Evolutionary conservation across 2,329 filamentous ascomycete genomes (phyloP).

Genomic region (Alternaria brassicae): DNA sequence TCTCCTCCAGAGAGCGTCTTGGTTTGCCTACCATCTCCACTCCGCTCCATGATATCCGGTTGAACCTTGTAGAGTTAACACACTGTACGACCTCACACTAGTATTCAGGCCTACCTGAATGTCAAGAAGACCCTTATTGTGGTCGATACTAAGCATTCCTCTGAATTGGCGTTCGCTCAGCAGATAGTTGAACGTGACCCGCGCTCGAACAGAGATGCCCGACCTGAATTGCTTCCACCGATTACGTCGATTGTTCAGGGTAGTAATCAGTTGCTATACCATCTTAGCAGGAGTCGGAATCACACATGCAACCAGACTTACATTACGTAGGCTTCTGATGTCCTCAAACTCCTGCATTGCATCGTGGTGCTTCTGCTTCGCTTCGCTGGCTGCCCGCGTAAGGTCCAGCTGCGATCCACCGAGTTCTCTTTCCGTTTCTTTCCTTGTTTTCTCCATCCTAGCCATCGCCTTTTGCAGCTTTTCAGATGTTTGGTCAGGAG

Average conservation of each 20-base stretch:
- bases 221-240: conserved; percentile 85
- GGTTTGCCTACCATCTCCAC: conserved; percentile 76
- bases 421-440: conserved; percentile 38
- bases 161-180: conserved; percentile 89
- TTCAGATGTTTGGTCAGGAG: conserved; percentile 40
- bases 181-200: conserved; percentile 85
- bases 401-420: conserved; percentile 47
- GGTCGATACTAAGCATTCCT: conserved; percentile 80
- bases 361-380: conserved; percentile 35
- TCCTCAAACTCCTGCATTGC: conserved; percentile 29
- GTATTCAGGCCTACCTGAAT: conserved; percentile 65
- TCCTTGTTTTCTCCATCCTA: conserved; percentile 38
- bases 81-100: neutral
- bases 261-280: conserved; percentile 60
- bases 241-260: conserved; percentile 72
- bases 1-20: conserved; percentile 95
- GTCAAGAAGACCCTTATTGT: conserved; percentile 74
- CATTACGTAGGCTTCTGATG: conserved; percentile 25
- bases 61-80: conserved; percentile 57
- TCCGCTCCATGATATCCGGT: conserved; percentile 72
- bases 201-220: conserved; percentile 83
- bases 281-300: conserved; percentile 7
- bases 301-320: conserved; percentile 11
- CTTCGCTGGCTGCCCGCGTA: conserved; percentile 32
- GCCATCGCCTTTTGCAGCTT: conserved; percentile 42